Conservation (phyloP, 371 early-diverging fungal genomes). For the Amoeboradix gromovi region DNA sequence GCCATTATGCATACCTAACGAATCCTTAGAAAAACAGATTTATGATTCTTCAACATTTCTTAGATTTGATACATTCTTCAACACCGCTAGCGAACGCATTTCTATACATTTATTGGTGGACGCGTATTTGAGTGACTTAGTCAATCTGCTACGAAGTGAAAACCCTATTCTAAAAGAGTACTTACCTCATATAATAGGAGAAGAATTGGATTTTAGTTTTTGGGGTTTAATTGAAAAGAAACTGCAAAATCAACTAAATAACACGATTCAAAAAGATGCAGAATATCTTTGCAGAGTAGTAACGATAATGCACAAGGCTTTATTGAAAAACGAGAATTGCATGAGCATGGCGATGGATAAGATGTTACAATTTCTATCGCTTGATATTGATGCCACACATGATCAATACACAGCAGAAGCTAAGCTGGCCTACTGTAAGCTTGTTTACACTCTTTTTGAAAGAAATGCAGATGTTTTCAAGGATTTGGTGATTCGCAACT, state of each 20-base stretch:
- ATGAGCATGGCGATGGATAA: background rate
- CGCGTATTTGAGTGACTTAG: background rate
- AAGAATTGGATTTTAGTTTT: background rate
- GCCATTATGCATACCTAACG: background rate
- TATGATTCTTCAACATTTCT: background rate
- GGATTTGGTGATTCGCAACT: background rate
- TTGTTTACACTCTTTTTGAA: background rate
- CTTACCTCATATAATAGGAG: background rate
- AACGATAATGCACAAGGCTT: background rate
- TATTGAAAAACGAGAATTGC: background rate
- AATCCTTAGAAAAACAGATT: background rate
- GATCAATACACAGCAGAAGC: background rate
- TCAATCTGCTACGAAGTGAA: background rate
- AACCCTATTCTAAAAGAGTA: background rate
- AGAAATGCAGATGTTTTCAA: background rate
- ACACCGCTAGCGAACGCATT: background rate
- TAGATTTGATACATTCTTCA: background rate
- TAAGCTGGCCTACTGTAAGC: background rate
- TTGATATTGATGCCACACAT: background rate
- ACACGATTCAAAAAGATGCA: background rate
- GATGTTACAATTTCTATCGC: background rate
- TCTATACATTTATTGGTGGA: background rate
- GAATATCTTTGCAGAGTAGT: background rate
- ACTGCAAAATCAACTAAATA: background rate
- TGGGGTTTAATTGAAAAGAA: background rate